These are phyloP conservation scores for Xylaria palmicola DNA, from an alignment of 495 filamentous ascomycete genomes.

Conservation along the genomic window DNA sequence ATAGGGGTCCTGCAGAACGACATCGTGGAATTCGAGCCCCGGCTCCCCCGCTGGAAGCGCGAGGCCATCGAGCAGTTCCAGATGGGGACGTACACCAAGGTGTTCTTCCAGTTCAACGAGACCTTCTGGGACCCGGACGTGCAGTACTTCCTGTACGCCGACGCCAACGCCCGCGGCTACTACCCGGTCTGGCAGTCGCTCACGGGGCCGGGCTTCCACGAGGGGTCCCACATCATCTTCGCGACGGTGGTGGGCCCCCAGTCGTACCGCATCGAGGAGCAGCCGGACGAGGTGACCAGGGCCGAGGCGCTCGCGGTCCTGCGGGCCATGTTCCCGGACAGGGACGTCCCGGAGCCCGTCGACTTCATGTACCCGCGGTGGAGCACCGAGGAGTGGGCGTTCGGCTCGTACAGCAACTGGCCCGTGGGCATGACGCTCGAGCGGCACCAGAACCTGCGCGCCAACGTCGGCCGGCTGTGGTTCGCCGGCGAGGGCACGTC, in stretches of 20 bases:
- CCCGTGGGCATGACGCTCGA: constrained; percentile 63
- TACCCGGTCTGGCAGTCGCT: constrained; percentile 74
- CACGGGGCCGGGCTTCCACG: constrained; percentile 56
- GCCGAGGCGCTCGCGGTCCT: constrained; percentile 61
- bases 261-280: constrained; percentile 63
- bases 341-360: constrained; percentile 62
- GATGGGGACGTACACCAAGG: constrained; percentile 78
- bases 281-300: constrained; percentile 60
- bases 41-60: constrained; percentile 65
- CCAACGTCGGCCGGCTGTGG: constrained; percentile 63
- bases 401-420: constrained; percentile 75
- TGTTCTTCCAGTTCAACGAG: constrained; percentile 71
- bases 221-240: constrained; percentile 66
- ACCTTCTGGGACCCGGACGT: constrained; percentile 69
- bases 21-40: constrained; percentile 58
- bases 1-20: constrained; percentile 69
- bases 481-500: constrained; percentile 75
- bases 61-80: constrained; percentile 63
- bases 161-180: constrained; percentile 60
- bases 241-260: constrained; percentile 63
- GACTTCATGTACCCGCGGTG: constrained; percentile 72
- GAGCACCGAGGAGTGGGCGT: constrained; percentile 62
- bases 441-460: constrained; percentile 70
- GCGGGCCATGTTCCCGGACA: constrained; percentile 62
- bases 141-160: constrained; percentile 72